Evolutionary conservation across 2,329 filamentous ascomycete genomes (phyloP).

Genomic region (Aspergillus sp.): DNA sequence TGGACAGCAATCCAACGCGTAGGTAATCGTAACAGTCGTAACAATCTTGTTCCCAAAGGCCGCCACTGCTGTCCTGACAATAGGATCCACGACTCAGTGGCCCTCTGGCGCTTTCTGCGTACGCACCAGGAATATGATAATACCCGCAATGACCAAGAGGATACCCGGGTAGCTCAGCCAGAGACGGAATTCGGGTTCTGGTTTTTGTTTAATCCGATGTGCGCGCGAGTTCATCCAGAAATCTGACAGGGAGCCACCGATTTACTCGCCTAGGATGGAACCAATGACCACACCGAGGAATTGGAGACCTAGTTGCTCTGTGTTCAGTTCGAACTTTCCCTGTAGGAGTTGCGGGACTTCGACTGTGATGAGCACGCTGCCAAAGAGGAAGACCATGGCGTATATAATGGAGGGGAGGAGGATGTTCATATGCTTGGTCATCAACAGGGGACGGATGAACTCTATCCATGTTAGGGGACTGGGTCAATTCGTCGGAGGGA

Average conservation of each 20-base stretch:
- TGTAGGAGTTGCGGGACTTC: slow-evolving; percentile 55
- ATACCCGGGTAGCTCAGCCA: slow-evolving; percentile 54
- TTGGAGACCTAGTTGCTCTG: slow-evolving; percentile 55
- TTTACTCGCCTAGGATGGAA: slow-evolving; percentile 53
- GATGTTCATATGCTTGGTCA: slow-evolving; percentile 43
- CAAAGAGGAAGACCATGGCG: slow-evolving; percentile 53
- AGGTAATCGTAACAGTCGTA: slow-evolving; percentile 57
- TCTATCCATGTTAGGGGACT: slow-evolving; percentile 43
- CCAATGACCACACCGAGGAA: slow-evolving; percentile 56
- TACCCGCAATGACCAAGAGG: slow-evolving; percentile 46
- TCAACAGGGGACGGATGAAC: slow-evolving; percentile 47
- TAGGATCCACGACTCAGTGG: slow-evolving; percentile 51
- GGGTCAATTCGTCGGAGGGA: slow-evolving; percentile 47
- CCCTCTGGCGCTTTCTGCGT: slow-evolving; percentile 40
- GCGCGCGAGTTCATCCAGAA: slow-evolving; percentile 47
- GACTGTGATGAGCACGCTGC: slow-evolving; percentile 49
- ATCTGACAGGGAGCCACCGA: slow-evolving; percentile 52
- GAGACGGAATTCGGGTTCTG: slow-evolving; percentile 49
- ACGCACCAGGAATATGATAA: slow-evolving; percentile 53
- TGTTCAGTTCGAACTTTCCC: slow-evolving; percentile 50
- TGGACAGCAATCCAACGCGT: slow-evolving; percentile 52
- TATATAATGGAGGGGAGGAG: slow-evolving; percentile 50
- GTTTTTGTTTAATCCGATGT: slow-evolving; percentile 31
- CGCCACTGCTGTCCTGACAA: slow-evolving; percentile 49
- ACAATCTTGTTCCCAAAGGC: slow-evolving; percentile 56